Percentiles rank a stretch among this genome's conserved stretches.
Evolutionary conservation across 768 basidiomycete species (phyloP).

Genomic region (Tricholoma flavovirens): DNA sequence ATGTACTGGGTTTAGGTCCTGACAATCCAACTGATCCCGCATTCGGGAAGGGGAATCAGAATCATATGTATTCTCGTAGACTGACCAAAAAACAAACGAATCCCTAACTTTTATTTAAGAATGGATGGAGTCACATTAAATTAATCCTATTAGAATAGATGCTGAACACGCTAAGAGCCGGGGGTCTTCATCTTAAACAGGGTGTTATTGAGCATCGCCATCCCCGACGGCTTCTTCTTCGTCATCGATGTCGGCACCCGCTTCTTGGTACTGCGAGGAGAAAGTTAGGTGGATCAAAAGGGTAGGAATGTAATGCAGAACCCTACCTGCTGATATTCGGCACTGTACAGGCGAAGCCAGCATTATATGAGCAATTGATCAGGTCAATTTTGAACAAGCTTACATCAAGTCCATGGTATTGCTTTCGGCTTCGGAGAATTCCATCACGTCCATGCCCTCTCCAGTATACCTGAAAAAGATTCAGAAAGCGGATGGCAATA

Average conservation of each 20-base stretch:
- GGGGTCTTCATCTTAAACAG: slow-evolving; percentile 1
- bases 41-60: background rate
- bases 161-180: background rate
- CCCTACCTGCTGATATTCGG: slow-evolving; percentile 84
- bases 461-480: slow-evolving; percentile 57
- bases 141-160: slow-evolving; percentile 8
- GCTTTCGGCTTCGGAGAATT: slow-evolving; percentile 86
- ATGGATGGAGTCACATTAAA: slow-evolving; percentile 4
- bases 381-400: slow-evolving; percentile 25
- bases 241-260: slow-evolving; percentile 39
- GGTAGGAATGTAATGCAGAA: background rate
- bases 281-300: background rate
- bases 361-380: background rate
- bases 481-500: background rate
- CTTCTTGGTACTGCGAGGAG: slow-evolving; percentile 53
- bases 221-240: slow-evolving; percentile 31
- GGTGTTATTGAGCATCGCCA: slow-evolving; percentile 15
- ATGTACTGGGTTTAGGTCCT: too few species aligned
- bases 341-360: slow-evolving; percentile 31
- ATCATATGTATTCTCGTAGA: background rate
- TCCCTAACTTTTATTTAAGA: background rate
- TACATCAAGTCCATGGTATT: slow-evolving; percentile 78
- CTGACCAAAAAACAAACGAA: background rate
- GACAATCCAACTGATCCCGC: background rate
- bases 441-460: slow-evolving; percentile 86